Evolutionary conservation across 1,284 basidiomycete genomes (phyloP), one percentile per base, ranked within the genome.

Genomic region (Sporisorium scitamineum): DNA sequence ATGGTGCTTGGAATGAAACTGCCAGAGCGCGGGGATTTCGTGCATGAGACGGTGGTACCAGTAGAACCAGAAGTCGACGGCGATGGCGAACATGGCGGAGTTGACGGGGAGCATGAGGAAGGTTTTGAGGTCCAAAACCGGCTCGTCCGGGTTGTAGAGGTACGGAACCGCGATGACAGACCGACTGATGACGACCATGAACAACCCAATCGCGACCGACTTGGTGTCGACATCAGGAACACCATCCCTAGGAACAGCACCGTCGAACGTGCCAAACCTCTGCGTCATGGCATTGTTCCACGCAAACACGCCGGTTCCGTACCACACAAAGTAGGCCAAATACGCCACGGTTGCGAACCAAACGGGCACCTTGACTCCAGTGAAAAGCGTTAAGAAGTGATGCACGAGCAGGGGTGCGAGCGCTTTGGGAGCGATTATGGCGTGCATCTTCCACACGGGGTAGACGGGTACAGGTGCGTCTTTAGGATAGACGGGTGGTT

Each of bases 61-160:
- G 76, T 81, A 84, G 70, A 81, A 84, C 61, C 66, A 83, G 39
- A 81, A 81, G 67, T 80, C 78, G 11, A 76, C 64, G 20, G 69
- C 58, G 5, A 73, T 37, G 5, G 68, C 67, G 26, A 70, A 78
- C 37, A 74, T 47, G 9, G 53, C 71, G n/a, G 66, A 54, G 50
- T 78, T 75, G 14, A 80, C 2, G 3, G 73, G 76, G 1, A 76
- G 20, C 76, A 71, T 76, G 0, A 67, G 18, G 0, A 69, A 20
- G 2, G 74, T 67, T 5, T 45, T 47, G 2, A 22, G 11, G 11
- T 66, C 64, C 42, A 80, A 54, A 2, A 72, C 39, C 0, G 60
- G 54, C 13, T 61, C 51, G 1, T 37, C 11, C 0, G 66, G 70
- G 3, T 74, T 54, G 67, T 80, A 78, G 9, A 76, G 54, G 11